Conservation (phyloP, 2,329 filamentous ascomycete species). For the Hypoxylon sp. region DNA sequence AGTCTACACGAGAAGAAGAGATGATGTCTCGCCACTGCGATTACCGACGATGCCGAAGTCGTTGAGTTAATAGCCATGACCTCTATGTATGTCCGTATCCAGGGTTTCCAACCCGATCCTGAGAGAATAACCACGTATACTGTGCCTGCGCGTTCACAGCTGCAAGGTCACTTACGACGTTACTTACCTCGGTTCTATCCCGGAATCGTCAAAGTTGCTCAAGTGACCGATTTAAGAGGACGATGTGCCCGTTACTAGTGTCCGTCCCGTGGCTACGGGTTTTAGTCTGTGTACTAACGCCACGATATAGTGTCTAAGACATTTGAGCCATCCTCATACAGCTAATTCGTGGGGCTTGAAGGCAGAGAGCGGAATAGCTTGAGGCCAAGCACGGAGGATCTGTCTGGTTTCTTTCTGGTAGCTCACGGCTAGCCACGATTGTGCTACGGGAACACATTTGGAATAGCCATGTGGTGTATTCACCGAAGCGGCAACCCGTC, state of each 20-base stretch:
- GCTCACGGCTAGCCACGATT: constrained; percentile 30
- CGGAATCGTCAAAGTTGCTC: constrained; percentile 9
- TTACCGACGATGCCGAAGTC: constrained; percentile 6
- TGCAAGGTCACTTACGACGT: constrained; percentile 9
- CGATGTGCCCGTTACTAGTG: constrained; percentile 29
- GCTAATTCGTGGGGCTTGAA: constrained; percentile 39
- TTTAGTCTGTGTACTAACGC: constrained; percentile 39
- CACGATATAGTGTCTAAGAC: constrained; percentile 45
- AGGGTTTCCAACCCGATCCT: background rate
- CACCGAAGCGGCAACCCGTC: constrained; percentile 27
- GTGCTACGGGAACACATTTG: constrained; percentile 36
- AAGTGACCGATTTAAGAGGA: constrained; percentile 7
- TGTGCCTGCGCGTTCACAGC: background rate
- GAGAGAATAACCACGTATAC: background rate
- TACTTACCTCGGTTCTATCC: constrained; percentile 33
- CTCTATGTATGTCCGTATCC: background rate
- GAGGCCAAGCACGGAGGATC: constrained; percentile 33
- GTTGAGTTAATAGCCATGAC: background rate
- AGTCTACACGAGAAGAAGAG: background rate
- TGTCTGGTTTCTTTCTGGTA: constrained; percentile 29
- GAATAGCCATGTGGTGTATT: constrained; percentile 44
- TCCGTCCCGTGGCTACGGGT: constrained; percentile 36
- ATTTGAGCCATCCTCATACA: constrained; percentile 35
- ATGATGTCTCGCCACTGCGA: background rate
- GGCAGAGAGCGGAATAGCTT: constrained; percentile 36